Evolutionary conservation across 1,284 basidiomycete species (phyloP), one percentile per base, ranked within the genome.

Genomic region (Melampsora larici-populina): DNA sequence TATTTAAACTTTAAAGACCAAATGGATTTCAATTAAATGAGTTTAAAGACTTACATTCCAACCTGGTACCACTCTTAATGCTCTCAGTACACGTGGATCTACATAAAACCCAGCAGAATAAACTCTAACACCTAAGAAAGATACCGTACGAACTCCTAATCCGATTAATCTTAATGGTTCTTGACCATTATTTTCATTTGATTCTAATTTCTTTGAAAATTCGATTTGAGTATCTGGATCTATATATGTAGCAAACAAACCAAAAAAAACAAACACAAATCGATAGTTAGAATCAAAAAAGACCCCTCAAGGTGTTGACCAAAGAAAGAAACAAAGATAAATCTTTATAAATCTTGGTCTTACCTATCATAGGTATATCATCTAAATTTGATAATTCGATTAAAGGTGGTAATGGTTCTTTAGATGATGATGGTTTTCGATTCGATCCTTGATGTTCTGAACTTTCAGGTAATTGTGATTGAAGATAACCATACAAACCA

Each of bases 61-160:
- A 36, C 70, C 79, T 17, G 68, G 68, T 21, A 74, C 43, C 17
- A 72, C 72, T 66, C 60, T 43, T 29, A 76, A 48, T 17, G 31
- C 31, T 66, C 66, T 74, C 1, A 83, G 69, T 2, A 81, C 79
- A 0, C 68, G 48, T 70, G 92, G 84, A 83, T 93, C 92, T 18
- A 91, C 91, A 83, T 95, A 95, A 82, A 94, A 91, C 0, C 87
- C 93, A 60, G 92, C 88, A 5, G 92, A 91, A 83, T 95, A 95
- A 13, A 94, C 93, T 80, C 90, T 88, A 78, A 95, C 87, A 6
- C 88, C 86, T 63, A 95, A 85, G 84, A 95, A 93, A 15, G 91
- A 86, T 62, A 95, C 93, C 0, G 90, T 92, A 62, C 93, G 87
- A 43, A 93, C 91, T 62, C 93, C 93, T 1, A 92, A 85, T 0